These are phyloP conservation scores for Solanum dulcamara DNA, from an alignment of 257 asterid genomes.

Conservation along the genomic window DNA sequence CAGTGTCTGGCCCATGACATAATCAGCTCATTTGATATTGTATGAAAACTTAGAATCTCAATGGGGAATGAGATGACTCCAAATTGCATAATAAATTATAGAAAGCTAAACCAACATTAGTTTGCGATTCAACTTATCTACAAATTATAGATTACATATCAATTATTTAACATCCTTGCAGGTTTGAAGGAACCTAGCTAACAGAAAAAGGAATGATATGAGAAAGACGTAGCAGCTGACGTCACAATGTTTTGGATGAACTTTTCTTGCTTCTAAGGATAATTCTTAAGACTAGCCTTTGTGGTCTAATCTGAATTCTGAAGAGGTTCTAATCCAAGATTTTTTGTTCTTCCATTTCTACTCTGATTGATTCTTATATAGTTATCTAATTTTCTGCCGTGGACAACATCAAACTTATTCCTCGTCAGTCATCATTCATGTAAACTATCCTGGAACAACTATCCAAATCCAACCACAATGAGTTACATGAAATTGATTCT, in stretches of 20 bases:
- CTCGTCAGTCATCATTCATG: neutral
- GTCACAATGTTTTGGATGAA: neutral
- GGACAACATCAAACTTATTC: neutral
- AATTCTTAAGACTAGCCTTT: neutral
- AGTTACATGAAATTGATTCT: neutral
- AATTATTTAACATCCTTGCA: neutral
- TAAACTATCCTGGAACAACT: neutral
- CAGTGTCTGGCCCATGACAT: neutral
- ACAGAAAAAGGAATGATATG: neutral
- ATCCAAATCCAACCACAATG: neutral
- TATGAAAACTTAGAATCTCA: neutral
- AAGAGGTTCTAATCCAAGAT: neutral
- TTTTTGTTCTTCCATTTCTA: neutral
- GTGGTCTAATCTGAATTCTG: neutral
- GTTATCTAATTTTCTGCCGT: neutral
- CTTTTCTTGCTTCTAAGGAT: neutral
- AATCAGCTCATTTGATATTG: neutral
- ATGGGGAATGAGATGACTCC: neutral
- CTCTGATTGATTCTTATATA: neutral
- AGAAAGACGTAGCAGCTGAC: neutral
- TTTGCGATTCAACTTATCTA: neutral
- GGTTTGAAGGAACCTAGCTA: neutral
- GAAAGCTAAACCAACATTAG: neutral
- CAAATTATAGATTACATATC: neutral
- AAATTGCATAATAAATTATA: too few relatives aligned